Conservation (phyloP, 2,329 filamentous ascomycete species). For the Capronia americana region DNA sequence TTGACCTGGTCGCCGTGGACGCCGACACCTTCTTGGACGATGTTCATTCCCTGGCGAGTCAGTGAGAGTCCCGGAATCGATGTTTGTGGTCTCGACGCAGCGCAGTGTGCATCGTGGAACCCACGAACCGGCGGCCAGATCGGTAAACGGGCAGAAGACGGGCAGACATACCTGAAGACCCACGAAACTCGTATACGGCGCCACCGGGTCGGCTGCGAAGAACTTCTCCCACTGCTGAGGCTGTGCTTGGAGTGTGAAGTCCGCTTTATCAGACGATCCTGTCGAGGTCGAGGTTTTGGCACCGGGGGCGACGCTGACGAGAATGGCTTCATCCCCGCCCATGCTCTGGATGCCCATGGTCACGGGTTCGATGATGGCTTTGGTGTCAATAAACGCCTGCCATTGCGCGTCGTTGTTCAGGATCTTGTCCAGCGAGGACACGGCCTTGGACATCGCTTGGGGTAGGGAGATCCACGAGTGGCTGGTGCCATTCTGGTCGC, state of each 20-base stretch:
- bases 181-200: conserved; percentile 38
- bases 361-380: conserved; percentile 38
- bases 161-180: conserved; percentile 30
- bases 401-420: conserved; percentile 35
- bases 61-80: neutral
- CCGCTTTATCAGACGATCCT: conserved; percentile 29
- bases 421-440: conserved; percentile 29
- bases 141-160: neutral
- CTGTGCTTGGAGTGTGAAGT: conserved; percentile 34
- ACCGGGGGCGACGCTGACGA: conserved; percentile 29
- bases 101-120: neutral
- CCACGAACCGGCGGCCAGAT: neutral
- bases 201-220: conserved; percentile 34
- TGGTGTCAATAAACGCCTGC: conserved; percentile 38
- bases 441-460: conserved; percentile 35
- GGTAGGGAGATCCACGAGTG: conserved; percentile 35
- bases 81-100: neutral
- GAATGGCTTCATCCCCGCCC: conserved; percentile 34
- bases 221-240: conserved; percentile 39
- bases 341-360: conserved; percentile 34
- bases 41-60: conserved; percentile 48
- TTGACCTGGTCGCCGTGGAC: conserved; percentile 55
- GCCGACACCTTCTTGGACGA: conserved; percentile 56
- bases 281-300: conserved; percentile 32
- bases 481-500: conserved; percentile 21